These are phyloP conservation scores for Penicillium sp. DNA, from an alignment of 2,329 filamentous ascomycete genomes.

Conservation along the genomic window DNA sequence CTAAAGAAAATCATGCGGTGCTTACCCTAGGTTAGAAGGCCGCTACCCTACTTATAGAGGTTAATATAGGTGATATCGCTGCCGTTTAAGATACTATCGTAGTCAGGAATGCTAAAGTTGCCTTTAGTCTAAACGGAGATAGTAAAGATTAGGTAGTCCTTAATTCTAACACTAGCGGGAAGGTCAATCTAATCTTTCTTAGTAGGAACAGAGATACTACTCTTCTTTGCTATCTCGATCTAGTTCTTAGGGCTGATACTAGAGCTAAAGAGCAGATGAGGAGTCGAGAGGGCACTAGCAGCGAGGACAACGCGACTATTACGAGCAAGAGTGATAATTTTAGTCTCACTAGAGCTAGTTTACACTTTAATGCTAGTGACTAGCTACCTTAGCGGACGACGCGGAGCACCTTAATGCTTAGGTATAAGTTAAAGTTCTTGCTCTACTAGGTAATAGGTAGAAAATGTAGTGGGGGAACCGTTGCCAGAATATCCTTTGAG, in stretches of 20 bases:
- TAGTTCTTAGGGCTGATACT: conserved; percentile 68
- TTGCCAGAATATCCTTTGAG: too few species aligned
- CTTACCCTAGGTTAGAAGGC: conserved; percentile 33
- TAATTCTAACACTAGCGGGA: conserved; percentile 58
- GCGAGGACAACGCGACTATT: conserved; percentile 71
- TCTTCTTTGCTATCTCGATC: conserved; percentile 53
- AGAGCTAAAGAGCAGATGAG: conserved; percentile 71
- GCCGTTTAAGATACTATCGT: conserved; percentile 28
- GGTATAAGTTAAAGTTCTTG: conserved; percentile 70
- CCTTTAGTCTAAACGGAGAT: conserved; percentile 28
- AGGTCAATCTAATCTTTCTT: conserved; percentile 57
- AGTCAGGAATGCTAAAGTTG: conserved; percentile 29
- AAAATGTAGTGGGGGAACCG: too few species aligned
- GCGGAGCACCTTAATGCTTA: conserved; percentile 69
- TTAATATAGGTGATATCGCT: conserved; percentile 30
- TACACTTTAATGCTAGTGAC: conserved; percentile 60
- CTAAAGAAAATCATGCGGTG: conserved; percentile 38
- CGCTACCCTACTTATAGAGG: conserved; percentile 32
- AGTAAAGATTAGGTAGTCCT: conserved; percentile 48
- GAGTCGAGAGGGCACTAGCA: conserved; percentile 71
- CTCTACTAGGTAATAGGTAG: conserved; percentile 66
- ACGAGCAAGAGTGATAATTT: conserved; percentile 66
- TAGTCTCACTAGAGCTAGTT: conserved; percentile 50
- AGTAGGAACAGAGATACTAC: conserved; percentile 49
- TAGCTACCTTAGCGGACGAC: conserved; percentile 67